Evolutionary conservation across 2,329 filamentous ascomycete genomes (phyloP).

Genomic region (Aspergillus aculeatus): DNA sequence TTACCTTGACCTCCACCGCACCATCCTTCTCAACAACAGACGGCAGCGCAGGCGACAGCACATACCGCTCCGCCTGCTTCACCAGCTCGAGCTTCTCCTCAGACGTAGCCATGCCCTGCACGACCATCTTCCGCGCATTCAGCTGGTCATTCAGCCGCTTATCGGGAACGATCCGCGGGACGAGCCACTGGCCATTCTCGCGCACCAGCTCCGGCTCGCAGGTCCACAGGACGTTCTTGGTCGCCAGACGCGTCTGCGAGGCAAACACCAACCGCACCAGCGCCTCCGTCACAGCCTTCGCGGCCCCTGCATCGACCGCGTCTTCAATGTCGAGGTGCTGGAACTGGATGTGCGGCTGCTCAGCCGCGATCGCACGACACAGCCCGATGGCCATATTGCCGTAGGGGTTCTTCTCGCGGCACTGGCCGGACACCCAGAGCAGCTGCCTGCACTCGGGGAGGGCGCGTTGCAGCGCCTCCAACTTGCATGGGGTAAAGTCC

Average conservation of each 20-base stretch:
- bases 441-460: background rate
- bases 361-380: conserved; percentile 6
- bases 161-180: conserved; percentile 17
- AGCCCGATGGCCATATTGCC: conserved; percentile 11
- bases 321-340: conserved; percentile 10
- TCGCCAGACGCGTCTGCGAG: background rate
- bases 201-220: conserved; percentile 26
- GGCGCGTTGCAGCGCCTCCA: background rate
- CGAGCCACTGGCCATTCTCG: conserved; percentile 17
- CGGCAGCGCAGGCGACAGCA: background rate
- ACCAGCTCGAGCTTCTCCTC: background rate
- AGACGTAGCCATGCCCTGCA: background rate
- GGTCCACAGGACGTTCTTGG: conserved; percentile 19
- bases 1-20: background rate
- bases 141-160: conserved; percentile 9
- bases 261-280: background rate
- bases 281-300: background rate
- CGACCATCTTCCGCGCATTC: conserved; percentile 2
- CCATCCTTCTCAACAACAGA: background rate
- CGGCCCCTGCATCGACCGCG: background rate
- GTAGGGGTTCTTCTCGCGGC: conserved; percentile 8
- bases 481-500: background rate
- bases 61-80: no score
- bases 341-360: conserved; percentile 8
- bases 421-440: conserved; percentile 11